Percentiles rank a stretch among this genome's conserved stretches.
phyloP scores from a whole-genome alignment of 805 yeast species.

The Pichia nakasei region DNA sequence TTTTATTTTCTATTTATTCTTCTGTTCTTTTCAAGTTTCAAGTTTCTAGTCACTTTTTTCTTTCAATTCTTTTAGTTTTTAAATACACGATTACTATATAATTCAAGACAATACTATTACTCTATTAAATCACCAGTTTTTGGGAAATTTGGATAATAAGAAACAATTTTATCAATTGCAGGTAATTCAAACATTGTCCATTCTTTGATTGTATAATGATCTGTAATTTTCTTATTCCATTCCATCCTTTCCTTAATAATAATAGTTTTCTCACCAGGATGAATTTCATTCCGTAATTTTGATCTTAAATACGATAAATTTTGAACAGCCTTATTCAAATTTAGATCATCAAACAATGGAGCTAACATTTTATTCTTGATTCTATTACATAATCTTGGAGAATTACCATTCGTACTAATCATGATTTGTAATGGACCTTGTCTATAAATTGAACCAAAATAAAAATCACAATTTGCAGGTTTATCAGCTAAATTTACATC shows the following conservation, averaged over 20 bases:
- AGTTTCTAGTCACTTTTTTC: too few species aligned
- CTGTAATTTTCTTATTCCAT: conserved; percentile 62
- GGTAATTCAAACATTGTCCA: conserved; percentile 42
- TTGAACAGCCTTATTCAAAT: conserved; percentile 46
- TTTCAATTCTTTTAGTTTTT: not conserved
- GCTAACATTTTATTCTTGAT: conserved; percentile 49
- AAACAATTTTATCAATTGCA: conserved; percentile 34
- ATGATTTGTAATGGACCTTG: conserved; percentile 68
- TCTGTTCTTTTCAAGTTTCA: too few species aligned
- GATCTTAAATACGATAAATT: conserved; percentile 51
- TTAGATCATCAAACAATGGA: conserved; percentile 30
- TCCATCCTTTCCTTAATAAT: conserved; percentile 55
- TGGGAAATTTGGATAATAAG: conserved; percentile 43
- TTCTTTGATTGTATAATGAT: conserved; percentile 45
- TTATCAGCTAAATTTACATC: conserved; percentile 78
- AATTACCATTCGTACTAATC: conserved; percentile 77
- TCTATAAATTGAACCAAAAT: conserved; percentile 71
- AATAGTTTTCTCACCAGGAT: conserved; percentile 38
- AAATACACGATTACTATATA: too few species aligned
- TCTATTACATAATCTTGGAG: conserved; percentile 64
- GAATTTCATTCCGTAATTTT: conserved; percentile 33
- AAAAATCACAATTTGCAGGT: conserved; percentile 77
- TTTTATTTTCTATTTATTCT: too few species aligned
- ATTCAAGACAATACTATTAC: not conserved
- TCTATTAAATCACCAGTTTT: not conserved